A percentile compares a stretch with the other conserved stretches of the same genome.
Evolutionary conservation across 2,329 filamentous ascomycete species (phyloP).

Genomic region (Ophiosphaerella korrae): DNA sequence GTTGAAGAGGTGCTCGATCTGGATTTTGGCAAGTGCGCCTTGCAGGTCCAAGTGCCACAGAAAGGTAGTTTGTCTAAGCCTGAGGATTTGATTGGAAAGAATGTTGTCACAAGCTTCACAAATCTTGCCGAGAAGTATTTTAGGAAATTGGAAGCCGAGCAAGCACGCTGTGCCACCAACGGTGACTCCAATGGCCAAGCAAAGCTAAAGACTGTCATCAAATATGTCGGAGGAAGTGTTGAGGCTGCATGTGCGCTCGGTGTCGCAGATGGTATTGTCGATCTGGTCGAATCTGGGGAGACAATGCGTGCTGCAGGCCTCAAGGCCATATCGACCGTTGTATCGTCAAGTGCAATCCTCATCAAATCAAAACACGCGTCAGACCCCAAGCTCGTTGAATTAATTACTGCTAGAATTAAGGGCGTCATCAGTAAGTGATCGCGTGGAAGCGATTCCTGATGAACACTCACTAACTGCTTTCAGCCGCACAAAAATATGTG

Average conservation of each 20-base stretch:
- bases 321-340: slow-evolving; percentile 90
- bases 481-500: slow-evolving; percentile 86
- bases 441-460: no score
- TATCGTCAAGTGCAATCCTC: slow-evolving; percentile 84
- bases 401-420: slow-evolving; percentile 84
- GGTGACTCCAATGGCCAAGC: slow-evolving; percentile 46
- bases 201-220: slow-evolving; percentile 84
- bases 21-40: slow-evolving; percentile 85
- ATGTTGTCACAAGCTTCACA: slow-evolving; percentile 94
- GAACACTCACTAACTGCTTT: slow-evolving; percentile 11
- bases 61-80: slow-evolving; percentile 74
- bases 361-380: slow-evolving; percentile 88
- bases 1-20: slow-evolving; percentile 90
- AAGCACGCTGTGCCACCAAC: slow-evolving; percentile 39
- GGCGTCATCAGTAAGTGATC: slow-evolving; percentile 78
- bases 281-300: slow-evolving; percentile 97
- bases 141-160: slow-evolving; percentile 69
- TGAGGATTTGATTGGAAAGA: slow-evolving; percentile 84
- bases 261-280: slow-evolving; percentile 95
- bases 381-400: slow-evolving; percentile 77
- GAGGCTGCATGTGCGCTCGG: slow-evolving; percentile 95
- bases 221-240: slow-evolving; percentile 94
- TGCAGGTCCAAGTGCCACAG: slow-evolving; percentile 95
- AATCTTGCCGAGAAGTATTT: slow-evolving; percentile 85
- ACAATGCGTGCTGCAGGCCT: slow-evolving; percentile 97